phyloP scores from a whole-genome alignment of 257 asterid species.

The Vinca minor region DNA sequence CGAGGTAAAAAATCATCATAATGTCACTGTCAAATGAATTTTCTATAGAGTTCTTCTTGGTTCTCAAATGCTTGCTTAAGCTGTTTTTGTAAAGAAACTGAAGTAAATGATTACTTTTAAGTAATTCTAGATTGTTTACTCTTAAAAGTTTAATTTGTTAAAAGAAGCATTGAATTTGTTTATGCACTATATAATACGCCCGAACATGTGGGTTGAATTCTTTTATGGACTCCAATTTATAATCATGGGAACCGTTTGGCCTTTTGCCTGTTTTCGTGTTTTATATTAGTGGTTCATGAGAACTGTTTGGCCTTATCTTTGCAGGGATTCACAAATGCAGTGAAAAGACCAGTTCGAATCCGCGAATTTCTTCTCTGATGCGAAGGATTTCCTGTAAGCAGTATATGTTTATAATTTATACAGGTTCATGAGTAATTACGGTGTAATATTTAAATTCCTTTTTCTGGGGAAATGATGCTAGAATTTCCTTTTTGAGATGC shows the following conservation, averaged over 20 bases:
- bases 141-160: too few species aligned
- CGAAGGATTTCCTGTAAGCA: constrained; percentile 2
- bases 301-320: constrained; percentile 12
- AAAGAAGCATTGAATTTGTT: too few species aligned
- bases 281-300: not conserved
- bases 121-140: too few species aligned
- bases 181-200: too few species aligned
- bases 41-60: not conserved
- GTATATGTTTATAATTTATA: not conserved
- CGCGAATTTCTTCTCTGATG: constrained; percentile 61
- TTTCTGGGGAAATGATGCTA: not conserved
- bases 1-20: constrained; percentile 47
- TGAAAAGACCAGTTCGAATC: constrained; percentile 77
- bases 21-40: not conserved
- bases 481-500: not conserved
- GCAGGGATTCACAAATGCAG: constrained; percentile 98
- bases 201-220: not conserved
- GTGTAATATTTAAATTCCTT: not conserved
- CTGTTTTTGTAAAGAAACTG: too few species aligned
- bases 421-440: not conserved
- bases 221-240: not conserved
- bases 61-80: not conserved
- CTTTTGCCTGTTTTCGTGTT: not conserved
- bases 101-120: too few species aligned
- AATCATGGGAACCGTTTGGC: too few species aligned